Percentiles rank a stretch among this genome's conserved stretches.
phyloP scores from a whole-genome alignment of 129 eudicot species.

The Escallonia herrerae region DNA sequence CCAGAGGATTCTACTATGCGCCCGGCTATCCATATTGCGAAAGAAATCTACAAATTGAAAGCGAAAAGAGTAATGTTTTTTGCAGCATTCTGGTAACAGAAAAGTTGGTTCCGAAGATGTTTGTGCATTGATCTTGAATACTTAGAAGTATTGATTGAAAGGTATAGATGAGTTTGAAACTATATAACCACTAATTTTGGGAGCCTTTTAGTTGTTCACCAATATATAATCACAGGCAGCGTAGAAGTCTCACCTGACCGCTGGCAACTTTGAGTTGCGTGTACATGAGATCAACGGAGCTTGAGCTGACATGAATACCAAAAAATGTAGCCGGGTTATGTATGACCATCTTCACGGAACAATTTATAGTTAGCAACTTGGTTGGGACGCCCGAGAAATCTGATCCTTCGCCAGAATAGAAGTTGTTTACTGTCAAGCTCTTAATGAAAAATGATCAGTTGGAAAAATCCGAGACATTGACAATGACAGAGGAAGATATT shows the following conservation, averaged over 20 bases:
- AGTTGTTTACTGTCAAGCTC: slow-evolving; percentile 48
- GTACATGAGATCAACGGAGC: slow-evolving; percentile 35
- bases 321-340: slow-evolving; percentile 69
- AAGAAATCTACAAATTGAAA: too few species aligned
- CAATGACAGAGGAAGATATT: too few species aligned
- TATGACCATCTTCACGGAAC: slow-evolving; percentile 50
- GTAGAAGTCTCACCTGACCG: slow-evolving; percentile 46
- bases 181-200: background rate
- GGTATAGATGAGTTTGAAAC: too few species aligned
- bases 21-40: too few species aligned
- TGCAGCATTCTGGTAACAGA: too few species aligned
- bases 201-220: background rate
- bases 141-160: too few species aligned
- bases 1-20: too few species aligned
- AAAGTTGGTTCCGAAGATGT: too few species aligned
- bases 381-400: slow-evolving; percentile 75
- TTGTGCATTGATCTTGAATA: too few species aligned
- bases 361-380: slow-evolving; percentile 52
- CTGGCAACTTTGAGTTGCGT: slow-evolving; percentile 47
- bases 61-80: too few species aligned
- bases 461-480: too few species aligned
- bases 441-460: slow-evolving; percentile 8
- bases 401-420: slow-evolving; percentile 54
- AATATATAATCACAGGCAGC: background rate
- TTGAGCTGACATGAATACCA: slow-evolving; percentile 54